Base-by-base conservation (phyloP, 1,284 basidiomycete genomes). In the Cryptococcus maquisensis region DNA sequence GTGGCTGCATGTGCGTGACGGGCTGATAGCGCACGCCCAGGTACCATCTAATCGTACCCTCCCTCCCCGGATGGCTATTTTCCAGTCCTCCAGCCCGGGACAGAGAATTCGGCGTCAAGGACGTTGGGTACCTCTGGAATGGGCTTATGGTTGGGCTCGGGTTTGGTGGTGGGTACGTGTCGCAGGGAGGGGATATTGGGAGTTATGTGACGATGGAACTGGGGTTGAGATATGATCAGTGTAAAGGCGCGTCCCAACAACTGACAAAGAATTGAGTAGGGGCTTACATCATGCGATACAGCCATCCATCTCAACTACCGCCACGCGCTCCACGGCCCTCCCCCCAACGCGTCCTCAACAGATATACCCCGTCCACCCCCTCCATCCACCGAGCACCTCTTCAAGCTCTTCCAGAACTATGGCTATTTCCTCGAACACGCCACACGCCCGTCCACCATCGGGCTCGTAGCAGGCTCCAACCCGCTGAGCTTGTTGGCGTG, bases 401-500 rank as follows among this genome's bases (percentile, higher is more conserved):
- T 32, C 28, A 10, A 32, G 28, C 28, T 32, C 28, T 32, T 57
- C n/a, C 56, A 53, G 39, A 43, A 32, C 41, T 56, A 35, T 26
- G 58, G 26, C 56, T 68, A 39, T 55, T 65, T 41, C 53, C 55
- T 65, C 15, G 56, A 63, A 36, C 59, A 67, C n/a, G 71, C 71
- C 8, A 78, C 77, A 1, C 54, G 72, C 32, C 77, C 78, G 0
- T 68, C 68, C 0, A 79, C 78, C 0, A 69, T 78, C 20, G 77
- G 74, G 2, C 59, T 73, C 1, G 67, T 71, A 0, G 64, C 77
- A 6, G 69, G 69, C 16, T 64, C 65, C n/a, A 73, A 65, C 3
- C 78, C 78, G 0, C 52, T 76, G n/a, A 67, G 76, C 0, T 57
- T 76, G 0, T 68, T 79, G 16, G 71, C 76, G 2, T 79, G 74